Conservation (phyloP, 177 flowering plant species). For the Tripterygium wilfordii region DNA sequence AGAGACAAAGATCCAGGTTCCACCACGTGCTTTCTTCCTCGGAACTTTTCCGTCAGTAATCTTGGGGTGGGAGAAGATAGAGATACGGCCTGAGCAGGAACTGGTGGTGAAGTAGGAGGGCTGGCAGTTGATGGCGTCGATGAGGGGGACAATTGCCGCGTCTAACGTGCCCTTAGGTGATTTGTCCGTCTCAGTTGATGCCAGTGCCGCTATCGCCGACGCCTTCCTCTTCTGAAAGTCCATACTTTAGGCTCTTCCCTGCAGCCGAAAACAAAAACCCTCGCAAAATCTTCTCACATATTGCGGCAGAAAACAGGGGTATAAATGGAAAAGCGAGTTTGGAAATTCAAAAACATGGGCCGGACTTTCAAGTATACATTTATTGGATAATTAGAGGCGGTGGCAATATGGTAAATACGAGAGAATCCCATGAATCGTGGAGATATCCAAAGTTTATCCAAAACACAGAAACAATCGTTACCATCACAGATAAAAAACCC, state of each 20-base stretch:
- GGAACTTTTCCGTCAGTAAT: too few relatives aligned
- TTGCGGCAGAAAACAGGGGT: too few relatives aligned
- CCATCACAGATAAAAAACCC: too few relatives aligned
- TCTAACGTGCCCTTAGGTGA: conserved; percentile 82
- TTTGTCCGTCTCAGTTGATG: conserved; percentile 50
- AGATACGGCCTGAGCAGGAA: conserved; percentile 91
- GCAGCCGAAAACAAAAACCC: conserved; percentile 14
- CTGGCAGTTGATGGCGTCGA: conserved; percentile 54
- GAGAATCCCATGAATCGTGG: too few relatives aligned
- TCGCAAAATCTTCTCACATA: not conserved
- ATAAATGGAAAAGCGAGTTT: too few relatives aligned
- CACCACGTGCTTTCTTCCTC: conserved; percentile 72
- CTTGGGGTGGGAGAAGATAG: conserved; percentile 70
- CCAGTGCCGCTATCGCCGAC: conserved; percentile 31
- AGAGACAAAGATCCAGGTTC: conserved; percentile 72
- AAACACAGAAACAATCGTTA: too few relatives aligned
- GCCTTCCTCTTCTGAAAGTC: conserved; percentile 82
- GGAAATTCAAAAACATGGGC: too few relatives aligned
- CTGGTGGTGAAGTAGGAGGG: conserved; percentile 86
- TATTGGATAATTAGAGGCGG: too few relatives aligned
- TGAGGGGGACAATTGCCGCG: conserved; percentile 70
- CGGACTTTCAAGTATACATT: too few relatives aligned
- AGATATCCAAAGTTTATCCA: too few relatives aligned
- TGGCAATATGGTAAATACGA: too few relatives aligned
- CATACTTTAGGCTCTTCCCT: conserved; percentile 24